Conservation (phyloP, 768 basidiomycete species). For the Ramaria sp. region DNA sequence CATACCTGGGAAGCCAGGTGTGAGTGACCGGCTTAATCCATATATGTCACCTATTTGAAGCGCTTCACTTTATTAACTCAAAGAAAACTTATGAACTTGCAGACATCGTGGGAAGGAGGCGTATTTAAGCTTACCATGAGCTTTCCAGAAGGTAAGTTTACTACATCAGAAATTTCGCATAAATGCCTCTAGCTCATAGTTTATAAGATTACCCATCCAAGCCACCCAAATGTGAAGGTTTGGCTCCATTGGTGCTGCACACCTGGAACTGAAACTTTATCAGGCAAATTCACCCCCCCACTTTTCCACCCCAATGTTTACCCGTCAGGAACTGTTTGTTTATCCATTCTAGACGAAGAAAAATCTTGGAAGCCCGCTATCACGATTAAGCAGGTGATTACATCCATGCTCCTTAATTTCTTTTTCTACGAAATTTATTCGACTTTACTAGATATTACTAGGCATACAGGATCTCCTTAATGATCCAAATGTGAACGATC, state of each 20-base stretch:
- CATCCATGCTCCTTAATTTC: slow-evolving; percentile 10
- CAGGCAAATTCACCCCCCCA: slow-evolving; percentile 94
- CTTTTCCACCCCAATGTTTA: slow-evolving; percentile 98
- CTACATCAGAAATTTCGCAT: not conserved
- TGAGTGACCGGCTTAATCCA: slow-evolving; percentile 30
- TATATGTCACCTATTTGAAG: not conserved
- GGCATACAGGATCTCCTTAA: slow-evolving; percentile 95
- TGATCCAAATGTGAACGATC: slow-evolving; percentile 94
- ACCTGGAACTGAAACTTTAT: not conserved
- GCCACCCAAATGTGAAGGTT: slow-evolving; percentile 74
- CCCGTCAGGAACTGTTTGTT: slow-evolving; percentile 95
- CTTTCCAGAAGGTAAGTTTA: slow-evolving; percentile 81
- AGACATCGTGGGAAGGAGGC: slow-evolving; percentile 99
- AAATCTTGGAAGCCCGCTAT: slow-evolving; percentile 99
- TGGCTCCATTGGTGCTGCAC: not conserved
- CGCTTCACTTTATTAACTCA: not conserved
- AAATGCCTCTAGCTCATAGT: slow-evolving; percentile 8
- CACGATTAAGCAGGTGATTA: slow-evolving; percentile 87
- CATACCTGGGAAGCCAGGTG: slow-evolving; percentile 85
- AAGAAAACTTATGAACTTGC: slow-evolving; percentile 12
- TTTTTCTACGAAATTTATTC: not conserved
- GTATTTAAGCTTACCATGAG: slow-evolving; percentile 87
- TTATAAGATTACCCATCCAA: slow-evolving; percentile 84
- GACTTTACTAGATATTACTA: slow-evolving; percentile 60
- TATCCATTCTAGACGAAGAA: slow-evolving; percentile 97